Conservation (phyloP, 2,329 filamentous ascomycete genomes). For the Aspergillus luchuensis region DNA sequence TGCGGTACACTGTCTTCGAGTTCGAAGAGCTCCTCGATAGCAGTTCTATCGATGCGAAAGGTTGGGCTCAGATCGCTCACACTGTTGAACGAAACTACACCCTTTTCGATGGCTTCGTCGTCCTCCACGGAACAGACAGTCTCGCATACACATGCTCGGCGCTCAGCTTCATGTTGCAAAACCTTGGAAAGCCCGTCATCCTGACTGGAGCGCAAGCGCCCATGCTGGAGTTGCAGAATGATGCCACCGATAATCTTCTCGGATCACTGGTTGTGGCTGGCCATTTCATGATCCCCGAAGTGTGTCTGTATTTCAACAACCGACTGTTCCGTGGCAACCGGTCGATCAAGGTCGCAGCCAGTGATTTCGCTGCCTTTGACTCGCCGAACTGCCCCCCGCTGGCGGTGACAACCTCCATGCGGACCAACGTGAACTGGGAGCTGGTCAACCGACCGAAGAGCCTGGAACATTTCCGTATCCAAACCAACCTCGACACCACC, state of each 20-base stretch:
- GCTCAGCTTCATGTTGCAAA: conserved; percentile 88
- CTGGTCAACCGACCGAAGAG: conserved; percentile 72
- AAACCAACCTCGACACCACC: conserved; percentile 76
- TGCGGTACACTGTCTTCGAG: conserved; percentile 82
- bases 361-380: conserved; percentile 82
- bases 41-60: conserved; percentile 81
- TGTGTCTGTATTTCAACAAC: conserved; percentile 92
- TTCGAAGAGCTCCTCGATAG: conserved; percentile 85
- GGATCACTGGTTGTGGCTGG: conserved; percentile 87
- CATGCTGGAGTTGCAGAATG: conserved; percentile 87
- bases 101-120: conserved; percentile 85
- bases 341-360: conserved; percentile 83
- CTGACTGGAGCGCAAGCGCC: conserved; percentile 81
- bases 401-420: conserved; percentile 76
- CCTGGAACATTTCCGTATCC: conserved; percentile 73
- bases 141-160: conserved; percentile 87
- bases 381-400: conserved; percentile 84
- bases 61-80: conserved; percentile 81
- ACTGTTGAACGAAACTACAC: conserved; percentile 84
- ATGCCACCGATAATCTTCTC: conserved; percentile 87
- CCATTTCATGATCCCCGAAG: conserved; percentile 90
- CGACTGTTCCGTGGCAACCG: conserved; percentile 86
- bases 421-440: conserved; percentile 79
- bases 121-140: conserved; percentile 88
- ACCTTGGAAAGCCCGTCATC: conserved; percentile 87